These are phyloP conservation scores for Gossypium turneri DNA, from an alignment of 345 rosid genomes.

Conservation along the genomic window DNA sequence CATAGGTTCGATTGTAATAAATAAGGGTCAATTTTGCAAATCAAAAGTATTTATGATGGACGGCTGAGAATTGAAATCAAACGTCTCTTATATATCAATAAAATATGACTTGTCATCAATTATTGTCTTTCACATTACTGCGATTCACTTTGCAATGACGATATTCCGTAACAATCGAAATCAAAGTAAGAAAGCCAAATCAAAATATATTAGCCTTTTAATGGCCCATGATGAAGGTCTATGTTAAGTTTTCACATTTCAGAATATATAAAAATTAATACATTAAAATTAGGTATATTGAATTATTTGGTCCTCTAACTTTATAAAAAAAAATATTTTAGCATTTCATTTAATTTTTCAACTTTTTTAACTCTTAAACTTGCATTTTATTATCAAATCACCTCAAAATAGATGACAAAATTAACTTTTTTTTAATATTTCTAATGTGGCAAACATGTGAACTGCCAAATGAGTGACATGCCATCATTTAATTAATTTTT, in stretches of 20 bases:
- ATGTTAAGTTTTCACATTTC: neutral
- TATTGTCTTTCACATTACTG: neutral
- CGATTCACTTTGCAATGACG: neutral
- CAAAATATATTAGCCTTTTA: neutral
- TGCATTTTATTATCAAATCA: no score
- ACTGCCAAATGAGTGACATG: no score
- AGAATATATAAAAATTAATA: neutral
- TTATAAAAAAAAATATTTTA: no score
- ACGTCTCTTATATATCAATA: neutral
- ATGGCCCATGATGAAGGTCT: neutral
- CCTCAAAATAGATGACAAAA: accelerated
- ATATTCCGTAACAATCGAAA: neutral
- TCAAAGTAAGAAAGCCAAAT: neutral
- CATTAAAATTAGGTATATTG: no score
- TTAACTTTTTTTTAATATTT: no score
- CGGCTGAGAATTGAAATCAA: slow-evolving; percentile 10
- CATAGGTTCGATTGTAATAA: neutral
- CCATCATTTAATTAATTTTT: no score
- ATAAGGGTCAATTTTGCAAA: neutral
- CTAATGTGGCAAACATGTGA: no score
- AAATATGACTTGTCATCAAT: neutral
- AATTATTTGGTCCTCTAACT: neutral
- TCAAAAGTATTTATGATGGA: slow-evolving; percentile 8
- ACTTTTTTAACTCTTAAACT: no score
- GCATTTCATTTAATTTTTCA: no score